Base-by-base conservation (phyloP, 495 filamentous ascomycete species). In the Collariella sp. region DNA sequence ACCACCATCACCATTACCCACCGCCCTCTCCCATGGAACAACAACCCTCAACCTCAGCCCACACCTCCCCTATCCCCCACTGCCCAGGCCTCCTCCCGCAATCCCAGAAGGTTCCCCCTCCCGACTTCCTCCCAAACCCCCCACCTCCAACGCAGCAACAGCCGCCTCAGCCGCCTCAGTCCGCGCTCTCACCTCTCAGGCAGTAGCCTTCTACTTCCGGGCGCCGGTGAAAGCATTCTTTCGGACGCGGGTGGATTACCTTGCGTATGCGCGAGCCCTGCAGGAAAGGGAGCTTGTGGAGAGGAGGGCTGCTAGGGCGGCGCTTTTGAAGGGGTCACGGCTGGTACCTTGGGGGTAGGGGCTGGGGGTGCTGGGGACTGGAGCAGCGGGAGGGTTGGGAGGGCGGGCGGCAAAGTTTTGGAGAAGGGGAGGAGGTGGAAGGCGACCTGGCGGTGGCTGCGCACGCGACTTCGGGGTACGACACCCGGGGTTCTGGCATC, bases 191-290 rank as follows among this genome's bases (percentile, higher is more conserved):
- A 87, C 82, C 60, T 82, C 88, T 4, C 87, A 90, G 60, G 67
- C 85, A 44, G 76, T 95, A 39, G 83, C 89, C 22, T 94, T 95
- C 60, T 96, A 93, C 67, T 96, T 95, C 61, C 75, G 90, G 54
- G 87, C 88, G 2, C 90, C 90, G 2, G 83, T 88, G 26, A 94
- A 94, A 67, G 85, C 88, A 3, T 96, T 96, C 67, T 91, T 96
- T 67, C 79, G 86, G 48, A 89, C 85, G 4, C 74, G 90, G 50
- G 88, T 96, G 57, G 90, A 96, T 76, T 95, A 85, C 50, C 69
- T 77, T 24, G 73, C 72, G 9, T 77, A 76, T 52, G 74, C 73
- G 1, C 68, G 76, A 68, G 77, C 50, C 33, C 56, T 69, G 4
- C 68, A 72, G 33, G 67, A 71, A 33, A 68, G 68, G 54, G 50